These are phyloP conservation scores for Insectozyma bohioensis DNA, from an alignment of 1,139 yeast genomes.

Conservation along the genomic window DNA sequence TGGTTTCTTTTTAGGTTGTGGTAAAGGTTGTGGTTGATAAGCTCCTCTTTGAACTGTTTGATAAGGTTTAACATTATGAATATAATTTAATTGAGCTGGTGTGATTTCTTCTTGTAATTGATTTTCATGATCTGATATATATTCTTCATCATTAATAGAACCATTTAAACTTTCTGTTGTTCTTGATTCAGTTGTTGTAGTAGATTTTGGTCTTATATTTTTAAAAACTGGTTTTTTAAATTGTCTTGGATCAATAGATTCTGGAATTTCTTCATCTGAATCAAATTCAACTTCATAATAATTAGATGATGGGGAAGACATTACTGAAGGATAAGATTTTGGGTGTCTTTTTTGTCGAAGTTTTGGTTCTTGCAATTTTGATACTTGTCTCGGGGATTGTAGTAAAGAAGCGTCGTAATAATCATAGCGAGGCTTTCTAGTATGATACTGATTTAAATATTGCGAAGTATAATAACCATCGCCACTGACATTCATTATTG, in stretches of 20 bases:
- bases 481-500: constrained; percentile 15
- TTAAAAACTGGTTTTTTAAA: constrained; percentile 8
- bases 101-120: constrained; percentile 32
- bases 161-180: not conserved
- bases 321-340: not conserved
- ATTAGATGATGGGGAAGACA: too few relatives aligned
- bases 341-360: too few relatives aligned
- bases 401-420: too few relatives aligned
- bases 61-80: constrained; percentile 19
- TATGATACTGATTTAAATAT: constrained; percentile 14
- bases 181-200: constrained; percentile 4
- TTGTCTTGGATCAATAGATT: constrained; percentile 1
- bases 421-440: too few relatives aligned
- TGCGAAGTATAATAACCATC: constrained; percentile 16
- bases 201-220: constrained; percentile 11
- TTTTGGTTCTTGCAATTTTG: too few relatives aligned
- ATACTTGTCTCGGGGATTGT: too few relatives aligned
- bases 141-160: constrained; percentile 5
- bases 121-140: constrained; percentile 28
- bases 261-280: constrained; percentile 3
- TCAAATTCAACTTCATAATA: constrained; percentile 4
- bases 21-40: constrained; percentile 9
- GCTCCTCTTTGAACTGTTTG: constrained; percentile 9
- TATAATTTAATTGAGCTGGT: constrained; percentile 35
- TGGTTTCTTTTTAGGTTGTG: constrained; percentile 3